A percentile compares a stretch with the other conserved stretches of the same genome.
phyloP scores from a whole-genome alignment of 352 stramenopile genomes.

The Phytopythium boreale region DNA sequence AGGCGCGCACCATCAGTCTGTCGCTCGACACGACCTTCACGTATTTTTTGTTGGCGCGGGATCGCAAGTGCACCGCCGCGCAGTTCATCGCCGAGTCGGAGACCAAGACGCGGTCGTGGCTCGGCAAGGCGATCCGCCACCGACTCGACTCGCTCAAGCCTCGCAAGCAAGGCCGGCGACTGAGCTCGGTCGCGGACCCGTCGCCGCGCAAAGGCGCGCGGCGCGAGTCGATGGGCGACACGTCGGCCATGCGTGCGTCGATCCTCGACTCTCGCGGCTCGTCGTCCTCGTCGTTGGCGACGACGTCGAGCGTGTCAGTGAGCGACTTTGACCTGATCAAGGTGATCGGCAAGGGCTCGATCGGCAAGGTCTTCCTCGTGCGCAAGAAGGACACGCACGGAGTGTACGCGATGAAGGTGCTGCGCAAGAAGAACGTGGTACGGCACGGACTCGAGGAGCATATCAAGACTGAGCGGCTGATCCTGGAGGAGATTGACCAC shows the following conservation, averaged over 20 bases:
- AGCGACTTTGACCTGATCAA: slow-evolving; percentile 86
- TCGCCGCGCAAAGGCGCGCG: slow-evolving; percentile 42
- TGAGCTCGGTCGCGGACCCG: slow-evolving; percentile 24
- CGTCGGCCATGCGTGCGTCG: slow-evolving; percentile 56
- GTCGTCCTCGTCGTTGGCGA: slow-evolving; percentile 18
- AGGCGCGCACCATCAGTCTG: slow-evolving; percentile 71
- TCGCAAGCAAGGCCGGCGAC: slow-evolving; percentile 47
- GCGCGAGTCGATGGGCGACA: slow-evolving; percentile 33
- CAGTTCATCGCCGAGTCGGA: slow-evolving; percentile 69
- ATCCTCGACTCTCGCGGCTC: slow-evolving; percentile 18
- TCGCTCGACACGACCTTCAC: slow-evolving; percentile 67
- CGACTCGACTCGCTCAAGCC: slow-evolving; percentile 67
- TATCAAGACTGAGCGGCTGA: slow-evolving; percentile 96
- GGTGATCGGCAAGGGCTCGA: slow-evolving; percentile 79
- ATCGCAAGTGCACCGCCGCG: slow-evolving; percentile 39
- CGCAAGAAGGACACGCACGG: slow-evolving; percentile 85
- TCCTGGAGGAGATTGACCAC: slow-evolving; percentile 96
- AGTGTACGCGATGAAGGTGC: slow-evolving; percentile 98
- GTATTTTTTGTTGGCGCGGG: slow-evolving; percentile 64
- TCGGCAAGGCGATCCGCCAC: slow-evolving; percentile 60
- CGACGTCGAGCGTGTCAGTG: slow-evolving; percentile 54
- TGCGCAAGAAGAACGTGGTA: slow-evolving; percentile 95
- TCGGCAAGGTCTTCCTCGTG: slow-evolving; percentile 90
- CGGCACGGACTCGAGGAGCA: slow-evolving; percentile 92
- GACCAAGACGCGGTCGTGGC: slow-evolving; percentile 51